Conservation (phyloP, 2,329 filamentous ascomycete genomes). For the Colletotrichum scovillei region DNA sequence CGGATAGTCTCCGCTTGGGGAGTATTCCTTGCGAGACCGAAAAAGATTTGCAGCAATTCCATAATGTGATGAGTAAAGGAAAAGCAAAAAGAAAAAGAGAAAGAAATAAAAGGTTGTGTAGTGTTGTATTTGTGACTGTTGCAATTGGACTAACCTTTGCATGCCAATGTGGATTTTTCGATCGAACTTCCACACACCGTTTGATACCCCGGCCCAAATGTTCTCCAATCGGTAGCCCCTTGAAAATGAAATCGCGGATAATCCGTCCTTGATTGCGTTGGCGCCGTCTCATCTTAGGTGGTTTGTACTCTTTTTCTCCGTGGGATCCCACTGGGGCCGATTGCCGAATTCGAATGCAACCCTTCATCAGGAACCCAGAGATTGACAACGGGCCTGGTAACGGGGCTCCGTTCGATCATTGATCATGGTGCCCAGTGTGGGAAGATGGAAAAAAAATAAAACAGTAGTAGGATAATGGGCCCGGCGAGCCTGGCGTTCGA, state of each 20-base stretch:
- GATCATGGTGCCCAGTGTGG: neutral
- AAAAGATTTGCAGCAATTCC: neutral
- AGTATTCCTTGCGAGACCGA: neutral
- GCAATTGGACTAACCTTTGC: neutral
- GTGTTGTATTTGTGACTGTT: neutral
- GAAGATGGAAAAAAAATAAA: neutral
- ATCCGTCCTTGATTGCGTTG: slow-evolving; percentile 15
- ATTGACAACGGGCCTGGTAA: neutral
- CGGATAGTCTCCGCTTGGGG: neutral
- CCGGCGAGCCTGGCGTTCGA: neutral
- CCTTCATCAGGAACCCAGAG: neutral
- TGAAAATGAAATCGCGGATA: neutral
- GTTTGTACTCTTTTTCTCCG: neutral
- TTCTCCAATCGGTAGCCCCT: neutral
- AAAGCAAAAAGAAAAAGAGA: neutral
- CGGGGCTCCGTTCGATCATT: neutral
- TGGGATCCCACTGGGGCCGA: neutral
- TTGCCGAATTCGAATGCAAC: neutral
- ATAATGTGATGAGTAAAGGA: neutral
- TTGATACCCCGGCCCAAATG: neutral
- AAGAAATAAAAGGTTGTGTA: neutral
- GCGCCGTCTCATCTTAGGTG: slow-evolving; percentile 23
- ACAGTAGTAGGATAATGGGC: neutral
- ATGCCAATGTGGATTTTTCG: neutral
- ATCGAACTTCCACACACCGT: neutral